Percentiles rank a stretch among this genome's conserved stretches.
phyloP scores from a whole-genome alignment of 345 rosid species.

The Jatropha curcas region DNA sequence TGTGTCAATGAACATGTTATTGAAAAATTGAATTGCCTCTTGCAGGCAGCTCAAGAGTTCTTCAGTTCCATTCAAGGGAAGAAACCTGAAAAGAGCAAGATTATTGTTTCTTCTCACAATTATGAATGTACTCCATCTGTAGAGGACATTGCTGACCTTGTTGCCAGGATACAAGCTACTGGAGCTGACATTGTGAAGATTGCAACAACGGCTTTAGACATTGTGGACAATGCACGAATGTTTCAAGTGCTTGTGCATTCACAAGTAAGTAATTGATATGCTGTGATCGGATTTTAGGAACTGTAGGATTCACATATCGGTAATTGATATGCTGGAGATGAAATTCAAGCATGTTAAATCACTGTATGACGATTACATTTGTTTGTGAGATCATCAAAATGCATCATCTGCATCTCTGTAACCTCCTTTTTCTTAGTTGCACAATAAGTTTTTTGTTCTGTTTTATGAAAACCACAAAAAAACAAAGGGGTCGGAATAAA shows the following conservation, averaged over 20 bases:
- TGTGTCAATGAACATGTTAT: not conserved
- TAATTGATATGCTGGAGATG: no score
- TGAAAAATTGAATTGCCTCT: slow-evolving; percentile 12
- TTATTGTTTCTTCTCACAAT: slow-evolving; percentile 68
- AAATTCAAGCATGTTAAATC: no score
- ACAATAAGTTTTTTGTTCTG: not conserved
- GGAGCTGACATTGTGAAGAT: slow-evolving; percentile 64
- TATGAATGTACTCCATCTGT: slow-evolving; percentile 49
- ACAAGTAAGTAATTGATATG: slow-evolving; percentile 38
- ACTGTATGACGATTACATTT: not conserved
- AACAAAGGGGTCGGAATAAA: not conserved
- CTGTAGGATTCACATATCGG: not conserved
- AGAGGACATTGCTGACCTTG: slow-evolving; percentile 54
- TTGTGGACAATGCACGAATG: slow-evolving; percentile 47
- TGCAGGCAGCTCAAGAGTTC: slow-evolving; percentile 59
- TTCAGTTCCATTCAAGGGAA: slow-evolving; percentile 42
- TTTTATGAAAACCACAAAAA: not conserved
- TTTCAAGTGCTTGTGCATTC: slow-evolving; percentile 54
- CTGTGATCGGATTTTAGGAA: not conserved
- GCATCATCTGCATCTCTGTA: not conserved
- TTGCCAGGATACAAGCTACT: slow-evolving; percentile 56
- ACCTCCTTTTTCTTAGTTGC: not conserved
- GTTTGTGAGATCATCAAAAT: not conserved
- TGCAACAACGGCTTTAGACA: slow-evolving; percentile 60
- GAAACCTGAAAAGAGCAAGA: slow-evolving; percentile 46